Evolutionary conservation across 768 basidiomycete species (phyloP).

Genomic region (Boletus rubescentipes): DNA sequence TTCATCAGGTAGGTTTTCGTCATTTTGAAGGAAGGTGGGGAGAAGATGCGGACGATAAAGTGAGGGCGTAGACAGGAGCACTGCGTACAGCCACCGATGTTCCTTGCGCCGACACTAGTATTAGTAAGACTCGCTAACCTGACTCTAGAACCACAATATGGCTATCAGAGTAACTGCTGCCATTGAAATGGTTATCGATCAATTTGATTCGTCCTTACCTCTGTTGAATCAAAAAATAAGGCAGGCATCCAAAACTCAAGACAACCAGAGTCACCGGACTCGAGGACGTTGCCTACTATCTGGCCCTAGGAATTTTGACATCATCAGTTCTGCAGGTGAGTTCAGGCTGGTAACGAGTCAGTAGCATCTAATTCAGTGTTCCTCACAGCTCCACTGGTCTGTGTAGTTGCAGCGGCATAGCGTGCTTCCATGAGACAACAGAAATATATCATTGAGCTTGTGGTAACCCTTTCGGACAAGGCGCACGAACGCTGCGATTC

Average conservation of each 20-base stretch:
- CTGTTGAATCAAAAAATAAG: not conserved
- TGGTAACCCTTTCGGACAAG: too few relatives aligned
- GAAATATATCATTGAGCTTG: too few relatives aligned
- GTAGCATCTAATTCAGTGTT: not conserved
- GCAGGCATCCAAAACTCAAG: too few relatives aligned
- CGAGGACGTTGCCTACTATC: too few relatives aligned
- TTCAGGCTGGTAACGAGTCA: not conserved
- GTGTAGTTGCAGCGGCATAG: not conserved
- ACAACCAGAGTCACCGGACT: too few relatives aligned
- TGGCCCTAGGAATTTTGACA: too few relatives aligned
- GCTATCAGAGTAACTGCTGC: not conserved
- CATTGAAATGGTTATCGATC: not conserved
- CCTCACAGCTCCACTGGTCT: not conserved
- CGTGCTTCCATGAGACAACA: not conserved
- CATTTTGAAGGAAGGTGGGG: conserved; percentile 45
- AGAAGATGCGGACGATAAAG: conserved; percentile 1
- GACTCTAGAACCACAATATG: too few relatives aligned
- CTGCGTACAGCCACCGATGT: conserved; percentile 17
- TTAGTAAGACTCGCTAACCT: too few relatives aligned
- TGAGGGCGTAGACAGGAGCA: conserved; percentile 23
- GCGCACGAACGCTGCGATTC: too few relatives aligned
- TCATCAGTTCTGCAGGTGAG: not conserved
- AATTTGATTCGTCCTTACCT: not conserved
- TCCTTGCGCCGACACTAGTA: too few relatives aligned
- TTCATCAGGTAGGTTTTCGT: conserved; percentile 86